These are phyloP conservation scores for Calocera viscosa DNA, from an alignment of 768 basidiomycete genomes.

Conservation along the genomic window DNA sequence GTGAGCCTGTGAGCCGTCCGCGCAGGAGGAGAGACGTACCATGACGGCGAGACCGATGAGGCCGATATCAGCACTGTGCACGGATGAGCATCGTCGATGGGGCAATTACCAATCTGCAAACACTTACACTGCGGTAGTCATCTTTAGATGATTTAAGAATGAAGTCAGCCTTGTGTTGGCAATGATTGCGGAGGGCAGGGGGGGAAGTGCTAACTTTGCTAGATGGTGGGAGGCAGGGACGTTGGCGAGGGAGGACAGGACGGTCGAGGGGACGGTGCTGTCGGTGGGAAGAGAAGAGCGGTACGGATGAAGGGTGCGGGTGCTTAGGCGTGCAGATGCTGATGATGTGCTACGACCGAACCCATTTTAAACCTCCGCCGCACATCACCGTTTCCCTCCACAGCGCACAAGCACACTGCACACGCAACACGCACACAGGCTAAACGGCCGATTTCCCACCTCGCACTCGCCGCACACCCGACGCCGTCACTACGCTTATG, in stretches of 20 bases:
- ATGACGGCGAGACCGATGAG: slow-evolving; percentile 98
- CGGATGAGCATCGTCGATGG: not conserved
- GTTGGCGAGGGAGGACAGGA: too few species aligned
- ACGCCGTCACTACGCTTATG: too few species aligned
- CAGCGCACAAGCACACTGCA: too few species aligned
- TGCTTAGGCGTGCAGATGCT: not conserved
- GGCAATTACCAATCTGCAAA: not conserved
- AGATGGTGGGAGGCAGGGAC: not conserved
- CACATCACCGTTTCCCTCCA: too few species aligned
- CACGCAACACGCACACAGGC: too few species aligned
- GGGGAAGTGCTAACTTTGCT: slow-evolving; percentile 7
- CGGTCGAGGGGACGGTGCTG: not conserved
- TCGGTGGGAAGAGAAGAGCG: not conserved
- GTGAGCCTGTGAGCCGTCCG: not conserved
- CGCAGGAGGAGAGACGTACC: slow-evolving; percentile 38
- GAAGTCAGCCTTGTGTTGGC: not conserved
- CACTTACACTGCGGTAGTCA: slow-evolving; percentile 1
- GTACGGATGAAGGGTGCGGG: not conserved
- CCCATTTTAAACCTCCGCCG: too few species aligned
- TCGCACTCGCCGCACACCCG: too few species aligned
- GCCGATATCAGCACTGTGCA: slow-evolving; percentile 84
- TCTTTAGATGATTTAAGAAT: not conserved
- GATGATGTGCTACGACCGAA: too few species aligned
- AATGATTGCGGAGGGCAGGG: not conserved
- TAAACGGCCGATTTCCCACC: too few species aligned